Percentiles rank a stretch among this genome's conserved stretches.
phyloP scores from a whole-genome alignment of 2,329 filamentous ascomycete genomes.

The Pseudonectria foliicola region DNA sequence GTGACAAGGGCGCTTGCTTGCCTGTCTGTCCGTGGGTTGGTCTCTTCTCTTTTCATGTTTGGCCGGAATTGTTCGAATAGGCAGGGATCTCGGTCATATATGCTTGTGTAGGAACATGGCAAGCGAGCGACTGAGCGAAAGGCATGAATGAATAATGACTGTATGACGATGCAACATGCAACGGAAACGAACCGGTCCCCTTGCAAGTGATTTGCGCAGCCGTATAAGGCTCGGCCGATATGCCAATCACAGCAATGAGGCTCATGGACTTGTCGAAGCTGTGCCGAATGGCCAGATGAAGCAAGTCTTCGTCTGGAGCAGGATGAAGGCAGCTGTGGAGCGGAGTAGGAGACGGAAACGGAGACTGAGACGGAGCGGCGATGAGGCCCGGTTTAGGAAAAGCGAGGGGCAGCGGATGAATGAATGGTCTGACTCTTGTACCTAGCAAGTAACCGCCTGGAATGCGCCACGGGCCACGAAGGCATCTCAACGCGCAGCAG shows the following conservation, averaged over 20 bases:
- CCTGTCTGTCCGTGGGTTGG: constrained; percentile 10
- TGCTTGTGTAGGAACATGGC: constrained; percentile 20
- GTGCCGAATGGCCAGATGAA: not conserved
- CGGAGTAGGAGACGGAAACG: constrained; percentile 2
- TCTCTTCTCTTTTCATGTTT: constrained; percentile 16
- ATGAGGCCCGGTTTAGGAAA: not conserved
- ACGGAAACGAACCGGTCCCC: constrained; percentile 14
- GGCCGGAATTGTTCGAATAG: constrained; percentile 18
- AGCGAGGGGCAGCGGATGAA: constrained; percentile 3
- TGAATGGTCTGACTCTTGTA: constrained; percentile 3
- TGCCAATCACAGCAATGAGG: not conserved
- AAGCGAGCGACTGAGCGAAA: constrained; percentile 17
- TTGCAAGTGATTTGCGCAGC: not conserved
- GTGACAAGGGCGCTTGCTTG: constrained; percentile 15
- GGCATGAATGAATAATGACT: constrained; percentile 19
- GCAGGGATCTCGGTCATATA: constrained; percentile 15
- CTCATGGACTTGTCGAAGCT: too few species aligned
- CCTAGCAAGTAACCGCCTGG: constrained; percentile 2
- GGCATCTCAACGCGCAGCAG: constrained; percentile 4
- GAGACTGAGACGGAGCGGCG: constrained; percentile 3
- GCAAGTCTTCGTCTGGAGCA: too few species aligned
- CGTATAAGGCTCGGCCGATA: constrained; percentile 11
- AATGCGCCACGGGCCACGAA: constrained; percentile 1
- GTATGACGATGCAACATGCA: constrained; percentile 24
- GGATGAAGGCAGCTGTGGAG: too few species aligned